Percentiles rank a stretch among this genome's conserved stretches.
Conservation (phyloP, 2,329 filamentous ascomycete species). For the Verticillium klebahnii region DNA sequence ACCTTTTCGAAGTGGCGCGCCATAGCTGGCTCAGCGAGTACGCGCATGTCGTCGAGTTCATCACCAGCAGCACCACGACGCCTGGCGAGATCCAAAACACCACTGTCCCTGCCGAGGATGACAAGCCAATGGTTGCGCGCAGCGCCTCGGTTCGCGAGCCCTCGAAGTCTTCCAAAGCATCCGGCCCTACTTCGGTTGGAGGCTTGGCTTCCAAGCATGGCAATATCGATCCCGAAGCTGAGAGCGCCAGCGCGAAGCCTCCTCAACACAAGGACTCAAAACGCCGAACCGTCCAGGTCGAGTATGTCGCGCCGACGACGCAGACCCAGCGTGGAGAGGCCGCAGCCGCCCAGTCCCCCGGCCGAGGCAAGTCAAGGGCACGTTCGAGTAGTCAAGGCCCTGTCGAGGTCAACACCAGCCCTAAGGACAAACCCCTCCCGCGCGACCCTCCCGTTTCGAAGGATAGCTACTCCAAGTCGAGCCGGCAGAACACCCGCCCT, state of each 20-base stretch:
- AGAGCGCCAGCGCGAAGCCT: conserved; percentile 46
- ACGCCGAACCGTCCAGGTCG: conserved; percentile 90
- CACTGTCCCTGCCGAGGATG: conserved; percentile 57
- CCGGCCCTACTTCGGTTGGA: conserved; percentile 43
- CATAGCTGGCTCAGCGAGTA: conserved; percentile 99
- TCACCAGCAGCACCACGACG: conserved; percentile 91
- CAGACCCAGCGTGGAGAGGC: conserved; percentile 69
- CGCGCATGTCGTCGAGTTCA: conserved; percentile 92
- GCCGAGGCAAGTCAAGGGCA: conserved; percentile 26
- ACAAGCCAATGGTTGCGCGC: conserved; percentile 58
- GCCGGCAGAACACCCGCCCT: conserved; percentile 34
- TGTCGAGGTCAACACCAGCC: conserved; percentile 30
- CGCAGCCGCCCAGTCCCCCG: conserved; percentile 11
- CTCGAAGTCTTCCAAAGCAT: conserved; percentile 59
- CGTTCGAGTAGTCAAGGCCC: conserved; percentile 52
- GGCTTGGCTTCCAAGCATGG: conserved; percentile 71
- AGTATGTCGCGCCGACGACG: conserved; percentile 90
- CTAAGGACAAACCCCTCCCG: conserved; percentile 55
- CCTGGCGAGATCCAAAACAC: conserved; percentile 80
- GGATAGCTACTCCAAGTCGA: conserved; percentile 34
- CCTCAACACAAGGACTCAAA: conserved; percentile 78
- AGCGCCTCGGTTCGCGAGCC: conserved; percentile 91
- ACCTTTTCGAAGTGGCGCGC: conserved; percentile 93
- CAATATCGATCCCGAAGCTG: conserved; percentile 64
- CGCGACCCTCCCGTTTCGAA: conserved; percentile 47